Base-by-base conservation (phyloP, 352 stramenopile genomes). In the Phytophthora uliginosa region DNA sequence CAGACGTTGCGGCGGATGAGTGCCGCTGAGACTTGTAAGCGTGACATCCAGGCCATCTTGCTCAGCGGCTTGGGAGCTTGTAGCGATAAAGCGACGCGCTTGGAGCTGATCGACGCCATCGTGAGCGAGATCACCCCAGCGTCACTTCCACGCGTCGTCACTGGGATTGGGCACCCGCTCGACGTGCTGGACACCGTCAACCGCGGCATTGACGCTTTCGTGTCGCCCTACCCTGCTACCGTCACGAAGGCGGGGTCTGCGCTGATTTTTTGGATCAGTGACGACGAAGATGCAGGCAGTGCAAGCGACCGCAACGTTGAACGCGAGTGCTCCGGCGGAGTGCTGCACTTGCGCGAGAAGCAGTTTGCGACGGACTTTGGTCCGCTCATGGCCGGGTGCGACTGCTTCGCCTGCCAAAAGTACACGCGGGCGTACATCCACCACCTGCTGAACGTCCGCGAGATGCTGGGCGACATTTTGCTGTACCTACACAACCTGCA, bases 391-490 rank as follows among this genome's bases (percentile, higher is more conserved):
- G 73, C 58, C 2, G 83, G 79, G 42, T 96, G 89, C 63, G 68
- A 86, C 24, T 96, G 89, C 75, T 95, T 90, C 67, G 81, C 86
- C 8, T 96, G 89, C 69, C 73, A 76, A 45, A 77, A 91, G 64
- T 92, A 93, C 68, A 92, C 83, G 67, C 85, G 92, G 28, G 88
- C 91, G 31, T 98, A 98, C 74, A 83, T 98, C 34, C 94, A 98
- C 77, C 95, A 98, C 81, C 68, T 98, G 72, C 86, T 98, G 40
- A 93, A 96, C 58, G 94, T 97, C 36, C 92, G 95, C 22, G 95
- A 98, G 81, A 93, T 98, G 85, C 76, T 98, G 18, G 93, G 92
- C 52, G 90, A 98, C 54, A 97, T 97, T 20, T 73, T 98, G 50
- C 66, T 98, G 22, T 98, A 98, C 73, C 62, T 95, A 59, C 88